Evolutionary conservation across 331 rosid species (phyloP), one percentile per base, ranked within the genome.

Genomic region (Stylosanthes scabra): DNA sequence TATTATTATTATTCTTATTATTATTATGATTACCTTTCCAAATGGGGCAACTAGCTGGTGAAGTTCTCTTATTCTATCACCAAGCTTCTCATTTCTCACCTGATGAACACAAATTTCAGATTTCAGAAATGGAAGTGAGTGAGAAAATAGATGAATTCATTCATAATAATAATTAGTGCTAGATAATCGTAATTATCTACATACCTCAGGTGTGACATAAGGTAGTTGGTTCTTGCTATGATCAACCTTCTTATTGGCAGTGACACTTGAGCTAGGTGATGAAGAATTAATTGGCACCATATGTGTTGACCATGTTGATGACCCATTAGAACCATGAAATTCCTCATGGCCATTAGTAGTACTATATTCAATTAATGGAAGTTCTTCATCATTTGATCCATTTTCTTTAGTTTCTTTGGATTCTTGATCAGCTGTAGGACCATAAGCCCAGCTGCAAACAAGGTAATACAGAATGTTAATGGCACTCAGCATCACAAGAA

Each of bases 61-160:
- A 78, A 93, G 98, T 4, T 93, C 63, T 68, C 97, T 93, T 78
- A 93, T 88, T 88, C 98, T 89, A 83, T 88, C 98, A 39, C 92
- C 97, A 3, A 93, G 91, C 87, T 90, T 93, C 89, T 93, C 98
- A 86, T 90, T 93, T 74, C 97, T 86, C 83, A 88, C 97, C 98
- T 31, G 37, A 31, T 31, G n/a, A 31, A 5, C 14, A 51, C 57
- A 51, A 51, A 31, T 31, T 81, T 81, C 74, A 79, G 12, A 59
- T 75, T 51, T 51, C 54, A 78, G 41, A 65, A 7, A 55, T 52
- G 34, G 59, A 59, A 39, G 16, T 50, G 37, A 39, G 13, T 50
- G 3, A 71, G 78, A 11, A 71, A 49, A 63, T 68, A 31, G 4
- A 31, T 31, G 56, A 68, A 74, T 68, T 39, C 40, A n/a, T 20